Conservation (phyloP, 2,329 filamentous ascomycete genomes). For the Cercospora janseana region DNA sequence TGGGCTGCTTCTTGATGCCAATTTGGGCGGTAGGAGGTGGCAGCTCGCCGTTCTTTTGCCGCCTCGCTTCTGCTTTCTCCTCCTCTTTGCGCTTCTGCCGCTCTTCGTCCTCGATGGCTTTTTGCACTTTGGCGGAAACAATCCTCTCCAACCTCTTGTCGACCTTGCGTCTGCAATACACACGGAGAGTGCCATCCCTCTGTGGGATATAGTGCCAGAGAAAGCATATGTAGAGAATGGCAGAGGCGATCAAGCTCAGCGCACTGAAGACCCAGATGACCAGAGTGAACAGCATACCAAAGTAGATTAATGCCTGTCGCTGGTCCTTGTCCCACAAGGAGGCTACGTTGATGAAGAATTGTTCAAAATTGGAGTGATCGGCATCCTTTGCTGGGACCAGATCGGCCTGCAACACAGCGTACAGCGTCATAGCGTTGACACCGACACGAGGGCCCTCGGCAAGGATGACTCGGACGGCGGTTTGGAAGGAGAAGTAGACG, state of each 20-base stretch:
- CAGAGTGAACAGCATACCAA: conserved; percentile 88
- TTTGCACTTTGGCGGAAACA: conserved; percentile 82
- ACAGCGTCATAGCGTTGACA: conserved; percentile 85
- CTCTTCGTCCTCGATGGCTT: conserved; percentile 77
- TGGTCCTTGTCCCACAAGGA: conserved; percentile 69
- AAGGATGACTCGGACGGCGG: conserved; percentile 83
- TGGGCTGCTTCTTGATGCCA: conserved; percentile 54
- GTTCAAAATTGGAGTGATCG: conserved; percentile 63
- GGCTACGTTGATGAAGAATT: conserved; percentile 81
- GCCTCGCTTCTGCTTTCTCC: conserved; percentile 53
- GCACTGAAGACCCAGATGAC: conserved; percentile 84
- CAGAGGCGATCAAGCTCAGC: conserved; percentile 68
- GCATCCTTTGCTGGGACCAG: conserved; percentile 57
- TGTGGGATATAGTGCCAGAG: conserved; percentile 88
- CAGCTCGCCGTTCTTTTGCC: conserved; percentile 34
- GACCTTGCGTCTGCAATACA: conserved; percentile 89
- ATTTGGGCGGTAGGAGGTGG: conserved; percentile 18
- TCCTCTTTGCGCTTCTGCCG: conserved; percentile 54
- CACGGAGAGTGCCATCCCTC: conserved; percentile 73
- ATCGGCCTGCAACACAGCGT: conserved; percentile 74
- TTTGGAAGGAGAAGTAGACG: conserved; percentile 80
- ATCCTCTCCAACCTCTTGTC: conserved; percentile 81
- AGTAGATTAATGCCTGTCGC: conserved; percentile 77
- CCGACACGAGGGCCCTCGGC: conserved; percentile 91
- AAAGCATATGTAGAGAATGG: conserved; percentile 80